Evolutionary conservation across 495 filamentous ascomycete genomes (phyloP), one percentile per base, ranked within the genome.

Genomic region (Annulohypoxylon bovei): DNA sequence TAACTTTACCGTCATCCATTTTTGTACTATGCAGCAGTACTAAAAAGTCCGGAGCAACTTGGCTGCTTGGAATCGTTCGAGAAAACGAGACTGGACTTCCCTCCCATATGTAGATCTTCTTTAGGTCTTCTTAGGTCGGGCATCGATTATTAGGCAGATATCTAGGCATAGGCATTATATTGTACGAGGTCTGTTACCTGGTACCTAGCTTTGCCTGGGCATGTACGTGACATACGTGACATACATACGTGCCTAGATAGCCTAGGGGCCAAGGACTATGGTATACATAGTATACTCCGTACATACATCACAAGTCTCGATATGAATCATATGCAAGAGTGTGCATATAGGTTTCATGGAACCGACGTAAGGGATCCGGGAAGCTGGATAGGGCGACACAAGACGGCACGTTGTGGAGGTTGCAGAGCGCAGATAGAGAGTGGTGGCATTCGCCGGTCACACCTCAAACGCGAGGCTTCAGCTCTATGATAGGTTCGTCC

Each of bases 341-440:
- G 54, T 46, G 40, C 65, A 62, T 32, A 60, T 30, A 56, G 44
- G 69, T 72, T 68, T 72, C 64, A 72, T 68, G 50, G 54, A 65
- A 60, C 70, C 59, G 37, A 72, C 52, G 59, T 7, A 67, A 46
- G 70, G 32, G 65, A 72, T 68, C 70, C 70, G 61, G 65, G 65
- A 68, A 72, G 56, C 65, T 68, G 70, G 70, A 56, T 68, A 68
- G 39, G 65, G 70, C 65, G 44, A 61, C 70, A 72, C 61, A 72
- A 58, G 65, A 68, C 65, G 61, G 61, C 69, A 72, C 59, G 69
- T 66, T 68, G 54, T 39, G 32, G 27, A 44, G 53, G 60, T 40
- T 46, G 50, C 60, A 70, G 20, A 53, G 11, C 16, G 53, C n/a
- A 59, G 55, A 50, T 5, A 35, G 14, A 42, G 18, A 37, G 35